phyloP scores from a whole-genome alignment of 306 rosid genomes.

The Lablab purpureus region DNA sequence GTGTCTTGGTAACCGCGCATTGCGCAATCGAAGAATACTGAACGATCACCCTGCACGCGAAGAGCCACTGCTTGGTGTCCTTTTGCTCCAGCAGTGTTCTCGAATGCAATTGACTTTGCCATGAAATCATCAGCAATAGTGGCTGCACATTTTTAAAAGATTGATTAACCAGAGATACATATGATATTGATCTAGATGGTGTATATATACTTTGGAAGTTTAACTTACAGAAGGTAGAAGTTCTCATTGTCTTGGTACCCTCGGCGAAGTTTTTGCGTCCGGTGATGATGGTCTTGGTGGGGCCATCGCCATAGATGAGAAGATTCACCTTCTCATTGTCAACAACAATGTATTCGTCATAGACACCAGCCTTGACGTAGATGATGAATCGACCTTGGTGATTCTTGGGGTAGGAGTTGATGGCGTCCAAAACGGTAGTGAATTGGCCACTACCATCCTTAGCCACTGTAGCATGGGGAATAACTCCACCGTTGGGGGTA shows the following conservation, averaged over 20 bases:
- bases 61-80: constrained; percentile 85
- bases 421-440: constrained; percentile 58
- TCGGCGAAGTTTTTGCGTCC: constrained; percentile 53
- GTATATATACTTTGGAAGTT: not conserved
- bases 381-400: constrained; percentile 55
- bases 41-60: constrained; percentile 54
- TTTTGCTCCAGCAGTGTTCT: constrained; percentile 68
- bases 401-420: constrained; percentile 60
- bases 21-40: constrained; percentile 59
- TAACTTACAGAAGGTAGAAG: constrained; percentile 62
- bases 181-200: too few relatives aligned
- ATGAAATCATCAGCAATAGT: constrained; percentile 52
- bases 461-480: constrained; percentile 69
- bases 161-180: too few relatives aligned
- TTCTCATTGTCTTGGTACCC: constrained; percentile 52
- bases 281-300: constrained; percentile 64
- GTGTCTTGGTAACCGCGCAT: constrained; percentile 76
- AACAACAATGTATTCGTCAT: constrained; percentile 54
- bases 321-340: constrained; percentile 46
- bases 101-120: constrained; percentile 62
- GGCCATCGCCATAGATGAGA: constrained; percentile 75
- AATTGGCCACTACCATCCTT: constrained; percentile 75
- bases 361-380: constrained; percentile 73
- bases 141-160: constrained; percentile 35
- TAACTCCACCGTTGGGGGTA: not conserved